Conservation (phyloP, 352 stramenopile species). For the Globisporangium acanthophoron region DNA sequence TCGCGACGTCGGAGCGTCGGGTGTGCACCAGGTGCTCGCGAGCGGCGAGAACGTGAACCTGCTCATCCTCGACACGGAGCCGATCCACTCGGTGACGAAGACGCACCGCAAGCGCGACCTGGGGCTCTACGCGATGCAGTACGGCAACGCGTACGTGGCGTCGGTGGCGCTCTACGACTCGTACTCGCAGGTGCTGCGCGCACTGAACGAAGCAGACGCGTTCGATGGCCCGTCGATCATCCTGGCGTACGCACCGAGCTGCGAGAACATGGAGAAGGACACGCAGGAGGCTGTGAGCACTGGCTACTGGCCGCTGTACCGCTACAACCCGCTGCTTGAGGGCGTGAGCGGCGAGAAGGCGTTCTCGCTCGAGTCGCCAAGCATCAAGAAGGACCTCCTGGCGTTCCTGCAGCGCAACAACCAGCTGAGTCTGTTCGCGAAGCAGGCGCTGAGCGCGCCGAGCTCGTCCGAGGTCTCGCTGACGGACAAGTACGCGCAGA, state of each 20-base stretch:
- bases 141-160: conserved; percentile 91
- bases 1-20: conserved; percentile 58
- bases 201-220: conserved; percentile 88
- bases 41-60: conserved; percentile 77
- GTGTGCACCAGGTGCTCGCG: conserved; percentile 66
- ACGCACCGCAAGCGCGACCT: conserved; percentile 88
- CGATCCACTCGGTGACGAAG: conserved; percentile 52
- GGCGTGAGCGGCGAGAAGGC: conserved; percentile 79
- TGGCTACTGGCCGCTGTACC: conserved; percentile 91
- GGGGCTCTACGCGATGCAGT: conserved; percentile 91
- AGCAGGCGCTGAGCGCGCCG: conserved; percentile 50
- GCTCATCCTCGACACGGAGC: conserved; percentile 72
- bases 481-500: conserved; percentile 64
- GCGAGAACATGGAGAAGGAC: conserved; percentile 85
- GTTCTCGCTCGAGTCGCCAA: conserved; percentile 88
- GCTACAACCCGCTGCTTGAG: conserved; percentile 84
- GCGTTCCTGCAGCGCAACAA: conserved; percentile 88
- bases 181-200: conserved; percentile 82
- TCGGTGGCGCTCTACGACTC: conserved; percentile 88
- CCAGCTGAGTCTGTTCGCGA: conserved; percentile 87
- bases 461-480: conserved; percentile 24
- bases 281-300: conserved; percentile 81
- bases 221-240: conserved; percentile 90
- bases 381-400: conserved; percentile 88
- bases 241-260: conserved; percentile 83